phyloP scores from a whole-genome alignment of 441 rosid genomes.

The Corymbia calophylla region DNA sequence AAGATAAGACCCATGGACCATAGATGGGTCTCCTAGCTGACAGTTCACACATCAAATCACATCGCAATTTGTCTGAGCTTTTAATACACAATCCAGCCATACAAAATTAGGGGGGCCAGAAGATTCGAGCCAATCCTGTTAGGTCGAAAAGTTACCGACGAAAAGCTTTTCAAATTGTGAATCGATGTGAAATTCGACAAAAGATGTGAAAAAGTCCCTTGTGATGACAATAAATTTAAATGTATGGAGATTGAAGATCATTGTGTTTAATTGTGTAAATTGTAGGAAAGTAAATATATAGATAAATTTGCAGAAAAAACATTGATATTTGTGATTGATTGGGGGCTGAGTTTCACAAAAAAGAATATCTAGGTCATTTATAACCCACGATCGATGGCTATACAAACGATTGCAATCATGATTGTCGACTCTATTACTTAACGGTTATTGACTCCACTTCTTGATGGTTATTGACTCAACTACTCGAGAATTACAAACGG shows the following conservation, averaged over 20 bases:
- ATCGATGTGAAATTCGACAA: neutral
- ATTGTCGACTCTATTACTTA: neutral
- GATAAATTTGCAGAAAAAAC: no score
- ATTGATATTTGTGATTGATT: neutral
- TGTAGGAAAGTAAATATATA: neutral
- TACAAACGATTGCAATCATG: neutral
- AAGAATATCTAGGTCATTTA: no score
- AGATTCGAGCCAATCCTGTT: neutral
- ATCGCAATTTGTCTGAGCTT: neutral
- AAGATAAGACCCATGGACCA: neutral
- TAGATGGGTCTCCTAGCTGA: neutral
- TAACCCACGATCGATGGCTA: neutral
- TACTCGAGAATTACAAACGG: neutral
- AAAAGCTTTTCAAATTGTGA: neutral
- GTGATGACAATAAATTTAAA: neutral
- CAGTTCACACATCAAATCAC: neutral
- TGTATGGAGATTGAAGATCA: neutral
- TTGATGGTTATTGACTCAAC: neutral
- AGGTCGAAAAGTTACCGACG: accelerated
- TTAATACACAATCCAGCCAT: neutral
- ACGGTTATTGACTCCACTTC: neutral
- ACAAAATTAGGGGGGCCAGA: neutral
- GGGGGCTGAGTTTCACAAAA: no score
- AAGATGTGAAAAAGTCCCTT: neutral
- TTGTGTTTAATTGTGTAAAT: neutral